Evolutionary conservation across 164 flowering plant genomes (phyloP).

Genomic region (Brasenia schreberi): DNA sequence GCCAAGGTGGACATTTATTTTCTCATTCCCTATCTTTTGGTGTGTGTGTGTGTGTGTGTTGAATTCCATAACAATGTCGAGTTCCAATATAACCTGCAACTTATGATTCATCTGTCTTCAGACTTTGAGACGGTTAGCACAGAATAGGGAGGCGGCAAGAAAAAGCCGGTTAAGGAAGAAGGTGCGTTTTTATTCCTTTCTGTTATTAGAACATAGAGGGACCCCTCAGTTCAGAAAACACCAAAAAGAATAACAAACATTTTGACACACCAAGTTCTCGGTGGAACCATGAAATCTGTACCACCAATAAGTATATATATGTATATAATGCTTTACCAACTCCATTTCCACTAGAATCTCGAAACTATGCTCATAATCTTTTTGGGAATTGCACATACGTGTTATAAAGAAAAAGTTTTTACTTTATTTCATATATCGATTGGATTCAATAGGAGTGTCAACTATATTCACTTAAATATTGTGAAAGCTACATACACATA

Average conservation of each 20-base stretch:
- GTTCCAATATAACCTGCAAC: conserved; percentile 3
- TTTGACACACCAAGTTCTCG: background rate
- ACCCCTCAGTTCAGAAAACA: background rate
- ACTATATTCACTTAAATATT: no score
- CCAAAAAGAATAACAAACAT: background rate
- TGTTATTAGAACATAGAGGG: background rate
- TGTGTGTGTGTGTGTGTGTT: background rate
- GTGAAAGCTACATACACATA: no score
- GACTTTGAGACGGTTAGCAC: conserved; percentile 93
- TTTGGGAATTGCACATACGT: background rate
- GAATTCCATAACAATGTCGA: background rate
- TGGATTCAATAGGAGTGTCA: no score
- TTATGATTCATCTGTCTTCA: conserved; percentile 13
- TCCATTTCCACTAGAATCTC: no score
- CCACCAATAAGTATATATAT: no score
- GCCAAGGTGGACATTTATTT: conserved; percentile 48
- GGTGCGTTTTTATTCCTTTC: conserved; percentile 23
- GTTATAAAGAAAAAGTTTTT: no score
- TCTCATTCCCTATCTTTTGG: background rate
- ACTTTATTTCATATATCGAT: background rate
- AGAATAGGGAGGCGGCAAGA: conserved; percentile 96
- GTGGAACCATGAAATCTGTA: background rate
- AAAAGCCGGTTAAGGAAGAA: conserved; percentile 91
- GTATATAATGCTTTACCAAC: background rate
- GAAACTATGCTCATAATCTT: background rate